Percentiles rank a stretch among this genome's conserved stretches.
Evolutionary conservation across 495 filamentous ascomycete species (phyloP).

Genomic region (Xylaria longipes): DNA sequence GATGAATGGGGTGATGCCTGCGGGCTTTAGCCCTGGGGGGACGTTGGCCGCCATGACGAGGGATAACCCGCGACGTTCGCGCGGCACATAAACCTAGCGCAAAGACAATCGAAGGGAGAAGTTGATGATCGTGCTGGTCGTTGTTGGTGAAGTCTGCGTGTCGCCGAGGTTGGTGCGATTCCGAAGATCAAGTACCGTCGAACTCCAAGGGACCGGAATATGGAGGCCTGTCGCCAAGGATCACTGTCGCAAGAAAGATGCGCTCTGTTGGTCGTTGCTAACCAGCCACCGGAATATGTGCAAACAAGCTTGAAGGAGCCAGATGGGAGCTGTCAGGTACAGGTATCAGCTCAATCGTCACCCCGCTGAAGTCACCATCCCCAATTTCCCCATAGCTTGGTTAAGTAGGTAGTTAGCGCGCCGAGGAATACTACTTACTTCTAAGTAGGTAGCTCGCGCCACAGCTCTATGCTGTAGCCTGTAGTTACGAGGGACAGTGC

Average conservation of each 20-base stretch:
- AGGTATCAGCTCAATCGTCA: not conserved
- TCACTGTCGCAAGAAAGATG: constrained; percentile 3
- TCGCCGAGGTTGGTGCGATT: not conserved
- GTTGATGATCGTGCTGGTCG: not conserved
- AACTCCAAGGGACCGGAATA: not conserved
- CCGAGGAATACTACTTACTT: not conserved
- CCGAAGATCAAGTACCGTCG: not conserved
- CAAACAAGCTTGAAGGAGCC: not conserved
- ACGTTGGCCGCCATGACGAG: constrained; percentile 71
- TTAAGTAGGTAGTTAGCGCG: not conserved
- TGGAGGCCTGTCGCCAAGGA: constrained; percentile 10
- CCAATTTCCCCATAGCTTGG: not conserved
- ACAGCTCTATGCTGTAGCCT: constrained; percentile 17
- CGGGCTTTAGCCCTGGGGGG: constrained; percentile 74
- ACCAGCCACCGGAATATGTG: not conserved
- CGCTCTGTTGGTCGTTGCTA: not conserved
- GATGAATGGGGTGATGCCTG: constrained; percentile 78
- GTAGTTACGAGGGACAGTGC: too few relatives aligned
- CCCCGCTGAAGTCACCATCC: constrained; percentile 34
- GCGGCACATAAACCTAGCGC: not conserved
- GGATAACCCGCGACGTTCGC: not conserved
- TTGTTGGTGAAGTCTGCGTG: not conserved
- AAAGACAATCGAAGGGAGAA: not conserved
- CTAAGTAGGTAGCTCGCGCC: constrained; percentile 39
- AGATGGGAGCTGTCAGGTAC: not conserved